Conservation (phyloP, 2,329 filamentous ascomycete genomes). For the Blastomyces parvus region DNA sequence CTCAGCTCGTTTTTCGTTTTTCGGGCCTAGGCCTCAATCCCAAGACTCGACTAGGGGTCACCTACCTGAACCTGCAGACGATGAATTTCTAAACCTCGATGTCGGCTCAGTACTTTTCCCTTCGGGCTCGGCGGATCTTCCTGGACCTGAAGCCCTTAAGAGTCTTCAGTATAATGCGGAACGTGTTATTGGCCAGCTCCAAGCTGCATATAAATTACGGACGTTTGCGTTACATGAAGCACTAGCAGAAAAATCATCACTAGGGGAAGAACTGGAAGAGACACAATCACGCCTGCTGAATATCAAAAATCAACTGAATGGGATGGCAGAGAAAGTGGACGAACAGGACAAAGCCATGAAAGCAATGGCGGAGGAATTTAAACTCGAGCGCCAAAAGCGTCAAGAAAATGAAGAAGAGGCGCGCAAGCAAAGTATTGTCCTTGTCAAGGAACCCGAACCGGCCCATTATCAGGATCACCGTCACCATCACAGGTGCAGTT, state of each 20-base stretch:
- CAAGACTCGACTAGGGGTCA: conserved; percentile 19
- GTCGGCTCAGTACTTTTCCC: conserved; percentile 47
- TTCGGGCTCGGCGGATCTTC: conserved; percentile 39
- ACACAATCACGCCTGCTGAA: conserved; percentile 48
- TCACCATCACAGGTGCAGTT: background rate
- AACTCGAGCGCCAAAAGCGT: conserved; percentile 34
- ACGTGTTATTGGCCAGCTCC: conserved; percentile 45
- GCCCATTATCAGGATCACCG: conserved; percentile 2
- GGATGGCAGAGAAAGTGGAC: conserved; percentile 46
- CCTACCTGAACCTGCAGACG: conserved; percentile 34
- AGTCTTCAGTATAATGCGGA: conserved; percentile 49
- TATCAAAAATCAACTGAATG: conserved; percentile 52
- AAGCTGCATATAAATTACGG: conserved; percentile 47
- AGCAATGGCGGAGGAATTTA: conserved; percentile 41
- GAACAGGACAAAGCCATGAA: conserved; percentile 50
- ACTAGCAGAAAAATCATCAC: conserved; percentile 46
- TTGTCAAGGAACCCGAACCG: conserved; percentile 24
- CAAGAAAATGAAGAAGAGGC: conserved; percentile 35
- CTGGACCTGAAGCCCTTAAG: conserved; percentile 47
- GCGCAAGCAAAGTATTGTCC: conserved; percentile 26
- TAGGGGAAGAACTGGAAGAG: conserved; percentile 53
- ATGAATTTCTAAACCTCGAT: conserved; percentile 48
- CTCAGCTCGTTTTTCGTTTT: conserved; percentile 36
- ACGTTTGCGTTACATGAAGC: conserved; percentile 43
- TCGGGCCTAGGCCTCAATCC: conserved; percentile 28